Evolutionary conservation across 345 rosid genomes (phyloP).

Genomic region (Eucalyptus curtisii): DNA sequence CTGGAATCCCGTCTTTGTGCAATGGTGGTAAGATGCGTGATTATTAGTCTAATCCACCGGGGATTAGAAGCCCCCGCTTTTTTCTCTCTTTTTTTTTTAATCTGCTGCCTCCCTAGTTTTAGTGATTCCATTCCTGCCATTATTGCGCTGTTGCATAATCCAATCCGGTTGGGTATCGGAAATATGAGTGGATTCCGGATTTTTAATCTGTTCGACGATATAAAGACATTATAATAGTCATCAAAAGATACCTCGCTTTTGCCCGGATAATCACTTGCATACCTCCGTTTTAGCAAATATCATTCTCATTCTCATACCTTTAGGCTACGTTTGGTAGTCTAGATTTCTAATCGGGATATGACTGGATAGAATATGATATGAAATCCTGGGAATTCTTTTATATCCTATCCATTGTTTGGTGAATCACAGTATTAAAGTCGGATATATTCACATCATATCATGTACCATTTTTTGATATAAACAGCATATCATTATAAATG

Average conservation of each 20-base stretch:
- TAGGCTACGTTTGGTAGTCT: no score
- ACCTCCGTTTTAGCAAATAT: not conserved
- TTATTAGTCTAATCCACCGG: not conserved
- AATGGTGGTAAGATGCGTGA: not conserved
- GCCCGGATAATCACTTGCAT: not conserved
- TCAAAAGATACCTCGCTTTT: not conserved
- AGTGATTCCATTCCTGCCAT: not conserved
- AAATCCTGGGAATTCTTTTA: no score
- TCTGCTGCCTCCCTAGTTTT: not conserved
- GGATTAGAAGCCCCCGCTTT: not conserved
- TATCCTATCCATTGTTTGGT: no score
- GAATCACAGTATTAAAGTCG: no score
- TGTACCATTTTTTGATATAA: no score
- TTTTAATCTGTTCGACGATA: not conserved
- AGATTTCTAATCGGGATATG: no score
- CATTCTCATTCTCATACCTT: not conserved
- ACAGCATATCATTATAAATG: no score
- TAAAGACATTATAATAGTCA: not conserved
- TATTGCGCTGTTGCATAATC: not conserved
- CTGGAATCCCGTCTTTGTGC: not conserved
- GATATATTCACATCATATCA: no score
- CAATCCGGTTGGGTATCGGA: not conserved
- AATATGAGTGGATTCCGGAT: not conserved
- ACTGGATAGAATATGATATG: no score
- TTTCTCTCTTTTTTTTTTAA: not conserved